Conservation (phyloP, 2,329 filamentous ascomycete genomes). For the Trichoderma afroharzianum region DNA sequence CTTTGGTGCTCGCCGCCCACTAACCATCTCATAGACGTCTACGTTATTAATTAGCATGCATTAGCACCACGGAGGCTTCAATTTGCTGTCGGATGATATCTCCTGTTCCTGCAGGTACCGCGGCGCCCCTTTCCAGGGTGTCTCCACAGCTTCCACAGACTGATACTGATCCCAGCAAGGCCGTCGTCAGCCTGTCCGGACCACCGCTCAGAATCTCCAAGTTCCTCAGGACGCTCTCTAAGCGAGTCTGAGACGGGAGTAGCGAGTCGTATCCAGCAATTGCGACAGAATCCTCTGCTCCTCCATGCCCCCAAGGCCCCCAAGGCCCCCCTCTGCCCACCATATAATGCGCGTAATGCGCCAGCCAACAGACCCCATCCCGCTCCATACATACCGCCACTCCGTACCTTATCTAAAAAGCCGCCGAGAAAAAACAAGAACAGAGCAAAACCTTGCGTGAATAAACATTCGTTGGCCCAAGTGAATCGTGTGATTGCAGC, state of each 20-base stretch:
- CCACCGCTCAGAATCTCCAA: constrained; percentile 5
- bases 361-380: not conserved
- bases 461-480: not conserved
- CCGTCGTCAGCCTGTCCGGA: constrained; percentile 6
- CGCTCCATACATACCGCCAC: not conserved
- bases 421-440: not conserved
- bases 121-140: constrained; percentile 13
- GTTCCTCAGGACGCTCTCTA: constrained; percentile 5
- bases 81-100: constrained; percentile 7
- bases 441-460: not conserved
- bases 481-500: not conserved
- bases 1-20: not conserved
- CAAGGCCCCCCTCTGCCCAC: not conserved
- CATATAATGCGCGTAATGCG: constrained; percentile 15
- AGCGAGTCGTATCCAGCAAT: not conserved
- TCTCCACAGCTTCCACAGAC: constrained; percentile 13
- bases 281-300: not conserved
- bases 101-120: constrained; percentile 16
- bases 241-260: constrained; percentile 8
- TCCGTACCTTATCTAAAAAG: not conserved
- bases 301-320: not conserved
- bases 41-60: not conserved
- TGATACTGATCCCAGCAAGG: constrained; percentile 5
- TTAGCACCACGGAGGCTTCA: not conserved
- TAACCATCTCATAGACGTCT: not conserved